Base-by-base conservation (phyloP, 1,139 yeast species). In the Blastobotrys capitulatus region DNA sequence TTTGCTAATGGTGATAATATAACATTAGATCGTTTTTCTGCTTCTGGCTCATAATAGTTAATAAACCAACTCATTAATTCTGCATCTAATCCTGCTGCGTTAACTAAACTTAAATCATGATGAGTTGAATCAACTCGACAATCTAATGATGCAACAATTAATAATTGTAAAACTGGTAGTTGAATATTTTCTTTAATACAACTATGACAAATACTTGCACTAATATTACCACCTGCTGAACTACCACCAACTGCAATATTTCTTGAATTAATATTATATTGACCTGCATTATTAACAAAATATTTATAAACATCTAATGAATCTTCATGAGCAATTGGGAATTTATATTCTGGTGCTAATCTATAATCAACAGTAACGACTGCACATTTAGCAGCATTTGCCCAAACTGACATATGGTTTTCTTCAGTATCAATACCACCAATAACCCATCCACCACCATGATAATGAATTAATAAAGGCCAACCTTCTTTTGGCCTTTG, bases 281-380 rank as follows among this genome's bases (percentile, higher is more conserved):
- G 61, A 36, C 47, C 41, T 12, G 57, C 52, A 34, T 53, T 51
- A 22, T 50, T 52, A 32, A 18, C 19, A 4, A 54, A 54, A 47
- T 51, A 58, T 25, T 60, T 32, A 10, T 63, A 52, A 8, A 70
- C 62, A 44, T 71, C 78, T 57, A 63, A 74, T 19, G 74, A 59
- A 59, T 76, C 80, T n/a, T 75, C 71, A 4, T 73, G 71, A 44
- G 75, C 69, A 7, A 78, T 76, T 1, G 80, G 80, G 55, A 65
- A 76, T 16, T 75, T 74, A 55, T 65, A 58, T 57, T 76, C 78
- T 4, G 80, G 80, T 0, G 78, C 79, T 47, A 73, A 60, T 37
- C 78, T 56, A 57, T 75, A 75, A 54, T 75, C 77, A 10, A 62
- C 61, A 7, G 58, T 52, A 22, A 43, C 34, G 6, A 48, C 51